These are phyloP conservation scores for Camelina hispida DNA, from an alignment of 345 rosid genomes.

Conservation along the genomic window DNA sequence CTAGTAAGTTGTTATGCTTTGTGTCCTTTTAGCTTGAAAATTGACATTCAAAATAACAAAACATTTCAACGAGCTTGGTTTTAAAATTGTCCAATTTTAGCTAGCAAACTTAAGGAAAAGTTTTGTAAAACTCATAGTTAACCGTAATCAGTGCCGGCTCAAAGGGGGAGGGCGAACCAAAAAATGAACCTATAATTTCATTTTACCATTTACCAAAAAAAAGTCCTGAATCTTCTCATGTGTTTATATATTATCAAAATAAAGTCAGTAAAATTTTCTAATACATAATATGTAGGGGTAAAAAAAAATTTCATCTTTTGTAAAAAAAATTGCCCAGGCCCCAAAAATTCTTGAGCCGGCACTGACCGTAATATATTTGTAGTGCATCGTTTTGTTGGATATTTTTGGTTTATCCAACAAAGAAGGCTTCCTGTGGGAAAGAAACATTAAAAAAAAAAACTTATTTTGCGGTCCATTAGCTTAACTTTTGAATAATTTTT, in stretches of 20 bases:
- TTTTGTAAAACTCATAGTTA: background rate
- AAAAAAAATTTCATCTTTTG: no score
- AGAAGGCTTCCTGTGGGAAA: background rate
- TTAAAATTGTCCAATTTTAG: background rate
- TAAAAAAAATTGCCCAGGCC: no score
- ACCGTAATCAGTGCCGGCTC: no score
- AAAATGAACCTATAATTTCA: no score
- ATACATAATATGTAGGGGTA: no score
- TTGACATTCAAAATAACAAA: background rate
- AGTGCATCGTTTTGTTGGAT: background rate
- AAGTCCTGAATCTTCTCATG: no score
- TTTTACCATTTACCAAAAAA: no score
- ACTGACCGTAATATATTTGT: background rate
- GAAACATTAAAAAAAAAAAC: no score
- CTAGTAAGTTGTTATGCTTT: slow-evolving; percentile 4
- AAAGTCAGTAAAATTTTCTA: no score
- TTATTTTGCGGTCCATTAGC: background rate
- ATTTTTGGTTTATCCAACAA: background rate
- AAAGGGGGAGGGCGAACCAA: no score
- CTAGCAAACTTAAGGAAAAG: background rate
- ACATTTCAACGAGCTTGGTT: background rate
- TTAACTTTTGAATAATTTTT: background rate
- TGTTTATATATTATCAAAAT: no score
- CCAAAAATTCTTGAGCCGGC: no score
- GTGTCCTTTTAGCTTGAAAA: background rate